Evolutionary conservation across 1,284 basidiomycete genomes (phyloP).

Genomic region (Leccinum angustisporum): DNA sequence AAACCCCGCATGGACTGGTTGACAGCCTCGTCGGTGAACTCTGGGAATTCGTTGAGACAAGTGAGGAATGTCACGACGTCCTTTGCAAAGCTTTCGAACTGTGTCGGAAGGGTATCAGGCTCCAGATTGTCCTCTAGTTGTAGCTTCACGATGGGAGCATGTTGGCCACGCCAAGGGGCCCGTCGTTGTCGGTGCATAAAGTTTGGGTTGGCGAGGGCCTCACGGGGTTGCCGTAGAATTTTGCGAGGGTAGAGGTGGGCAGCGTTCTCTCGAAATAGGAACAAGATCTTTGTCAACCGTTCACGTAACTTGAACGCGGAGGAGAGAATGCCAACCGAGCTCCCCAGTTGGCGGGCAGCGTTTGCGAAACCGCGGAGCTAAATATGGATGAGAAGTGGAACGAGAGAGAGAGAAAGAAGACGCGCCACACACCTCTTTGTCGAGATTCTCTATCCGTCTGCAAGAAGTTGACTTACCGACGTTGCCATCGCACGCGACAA

Average conservation of each 20-base stretch:
- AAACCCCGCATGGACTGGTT: conserved; percentile 52
- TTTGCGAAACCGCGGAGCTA: conserved; percentile 37
- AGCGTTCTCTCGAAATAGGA: conserved; percentile 37
- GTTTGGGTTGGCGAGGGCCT: conserved; percentile 36
- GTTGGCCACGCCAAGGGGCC: conserved; percentile 33
- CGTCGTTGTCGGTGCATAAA: conserved; percentile 36
- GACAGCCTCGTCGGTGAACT: conserved; percentile 55
- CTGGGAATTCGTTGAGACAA: conserved; percentile 56
- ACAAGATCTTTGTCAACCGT: conserved; percentile 37
- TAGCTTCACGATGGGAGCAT: conserved; percentile 30
- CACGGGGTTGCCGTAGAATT: conserved; percentile 33
- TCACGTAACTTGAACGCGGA: conserved; percentile 37
- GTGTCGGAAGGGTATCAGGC: conserved; percentile 31
- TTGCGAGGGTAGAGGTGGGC: conserved; percentile 35
- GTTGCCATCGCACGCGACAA: neutral
- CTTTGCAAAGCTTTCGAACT: conserved; percentile 46
- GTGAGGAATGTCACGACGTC: conserved; percentile 53
- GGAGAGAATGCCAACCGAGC: conserved; percentile 37
- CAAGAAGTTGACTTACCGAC: conserved; percentile 1
- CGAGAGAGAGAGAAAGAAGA: neutral
- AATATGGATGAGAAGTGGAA: conserved; percentile 14
- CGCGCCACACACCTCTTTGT: conserved; percentile 32
- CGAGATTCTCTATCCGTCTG: conserved; percentile 34
- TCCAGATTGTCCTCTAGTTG: conserved; percentile 33
- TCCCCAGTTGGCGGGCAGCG: conserved; percentile 36